A percentile compares a stretch with the other conserved stretches of the same genome.
Conservation (phyloP, 805 yeast genomes). For the Hanseniaspora guilliermondii region DNA sequence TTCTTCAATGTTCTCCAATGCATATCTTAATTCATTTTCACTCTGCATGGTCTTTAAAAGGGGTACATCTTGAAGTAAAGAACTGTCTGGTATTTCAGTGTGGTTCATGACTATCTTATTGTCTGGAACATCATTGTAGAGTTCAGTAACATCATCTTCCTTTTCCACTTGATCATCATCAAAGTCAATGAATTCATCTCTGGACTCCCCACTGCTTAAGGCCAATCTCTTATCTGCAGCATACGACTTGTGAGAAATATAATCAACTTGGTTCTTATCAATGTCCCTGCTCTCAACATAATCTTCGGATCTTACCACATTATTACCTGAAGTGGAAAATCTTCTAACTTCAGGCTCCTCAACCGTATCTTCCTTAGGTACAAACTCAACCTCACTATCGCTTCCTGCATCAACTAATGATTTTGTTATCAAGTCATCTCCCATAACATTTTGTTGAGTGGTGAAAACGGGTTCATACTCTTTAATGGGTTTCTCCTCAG, state of each 20-base stretch:
- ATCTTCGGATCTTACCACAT: not conserved
- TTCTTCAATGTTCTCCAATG: conserved; percentile 6
- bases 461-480: not conserved
- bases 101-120: not conserved
- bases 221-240: not conserved
- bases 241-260: not conserved
- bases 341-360: not conserved
- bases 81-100: not conserved
- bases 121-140: conserved; percentile 11
- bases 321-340: not conserved
- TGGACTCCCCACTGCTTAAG: not conserved
- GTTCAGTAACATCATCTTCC: conserved; percentile 6
- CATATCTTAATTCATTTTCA: conserved; percentile 6
- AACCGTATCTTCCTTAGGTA: not conserved
- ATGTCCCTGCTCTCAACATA: not conserved
- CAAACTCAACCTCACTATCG: conserved; percentile 7
- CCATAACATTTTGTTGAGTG: not conserved
- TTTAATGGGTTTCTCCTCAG: not conserved
- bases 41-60: conserved; percentile 7
- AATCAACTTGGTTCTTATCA: not conserved
- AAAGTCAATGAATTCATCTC: not conserved
- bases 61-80: conserved; percentile 6
- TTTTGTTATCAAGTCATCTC: not conserved
- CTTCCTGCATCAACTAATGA: not conserved
- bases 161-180: not conserved